Evolutionary conservation across 2,329 filamentous ascomycete species (phyloP), one percentile per base, ranked within the genome.

Genomic region (Helotiales sp.): DNA sequence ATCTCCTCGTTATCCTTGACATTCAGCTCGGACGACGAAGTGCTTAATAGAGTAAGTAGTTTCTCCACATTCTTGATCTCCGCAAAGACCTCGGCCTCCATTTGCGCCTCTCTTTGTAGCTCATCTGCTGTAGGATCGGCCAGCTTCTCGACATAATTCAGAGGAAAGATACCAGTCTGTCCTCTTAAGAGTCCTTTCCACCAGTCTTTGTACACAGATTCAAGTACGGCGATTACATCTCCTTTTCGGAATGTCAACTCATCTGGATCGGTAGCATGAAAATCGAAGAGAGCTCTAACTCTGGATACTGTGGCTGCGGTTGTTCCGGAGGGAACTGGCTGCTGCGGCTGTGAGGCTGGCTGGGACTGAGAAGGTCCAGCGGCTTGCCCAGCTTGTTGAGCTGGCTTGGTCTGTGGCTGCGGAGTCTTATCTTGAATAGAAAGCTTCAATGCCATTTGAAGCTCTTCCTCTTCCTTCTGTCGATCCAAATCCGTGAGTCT

Each of bases 131-230:
- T 98, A 5, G 96, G 96, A 76, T 99, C 96, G 64, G 94, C 89
- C 71, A 99, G 84, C 80, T 99, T 99, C 82, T 99, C 96, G 17
- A 99, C 96, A 77, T 99, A 99, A 82, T 99, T 99, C 71, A 99
- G 86, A 6, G 96, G 96, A 80, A 99, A 99, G 71, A 99, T 99
- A 74, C 96, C 96, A 6, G 93, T 97, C 79, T 97, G 93, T 22
- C 96, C 96, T 77, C 94, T 89, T 67, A 99, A 83, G 49, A 94
- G 97, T 1, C 96, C 96, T 74, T 97, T 95, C 96, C 96, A 99
- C 96, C 96, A 99, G 79, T 99, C 96, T 80, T 98, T 99, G 82
- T 96, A 99, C 1, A 98, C 96, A 1, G 94, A 97, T 80, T 98
- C 96, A 47, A 99, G 85, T 17, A 99, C 96, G 0, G 96, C 95